These are phyloP conservation scores for Suhomyces yuchorum DNA, from an alignment of 1,139 yeast species.

Conservation along the genomic window DNA sequence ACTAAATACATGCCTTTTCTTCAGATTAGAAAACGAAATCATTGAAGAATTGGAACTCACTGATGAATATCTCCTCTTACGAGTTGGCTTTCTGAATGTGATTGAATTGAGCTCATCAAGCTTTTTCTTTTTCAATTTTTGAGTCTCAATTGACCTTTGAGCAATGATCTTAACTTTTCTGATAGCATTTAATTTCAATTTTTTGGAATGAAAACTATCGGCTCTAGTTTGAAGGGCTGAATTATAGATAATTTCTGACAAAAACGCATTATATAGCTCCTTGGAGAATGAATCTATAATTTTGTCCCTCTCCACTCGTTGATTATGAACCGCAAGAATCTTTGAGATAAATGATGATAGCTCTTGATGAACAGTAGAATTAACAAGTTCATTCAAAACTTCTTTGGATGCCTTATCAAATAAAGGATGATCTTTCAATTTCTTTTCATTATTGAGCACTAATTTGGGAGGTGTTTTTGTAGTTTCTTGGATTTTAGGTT, in stretches of 20 bases:
- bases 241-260: conserved; percentile 55
- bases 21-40: conserved; percentile 13
- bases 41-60: conserved; percentile 12
- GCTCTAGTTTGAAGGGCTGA: conserved; percentile 47
- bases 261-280: conserved; percentile 59
- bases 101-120: conserved; percentile 47
- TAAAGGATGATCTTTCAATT: conserved; percentile 22
- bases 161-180: conserved; percentile 31
- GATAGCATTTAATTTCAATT: conserved; percentile 29
- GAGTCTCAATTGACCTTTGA: conserved; percentile 22
- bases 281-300: conserved; percentile 42
- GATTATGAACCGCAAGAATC: conserved; percentile 24
- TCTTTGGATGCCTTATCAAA: conserved; percentile 24
- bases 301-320: conserved; percentile 27
- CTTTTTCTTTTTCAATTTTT: conserved; percentile 31
- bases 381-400: conserved; percentile 33
- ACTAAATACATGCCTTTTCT: conserved; percentile 18
- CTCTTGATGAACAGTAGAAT: conserved; percentile 34
- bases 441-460: conserved; percentile 13
- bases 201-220: conserved; percentile 26
- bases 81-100: conserved; percentile 27
- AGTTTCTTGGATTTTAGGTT: conserved; percentile 6
- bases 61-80: conserved; percentile 27
- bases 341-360: conserved; percentile 28
- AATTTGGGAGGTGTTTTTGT: conserved; percentile 3